Evolutionary conservation across 805 yeast genomes (phyloP), one percentile per base, ranked within the genome.

Genomic region (Saccharomyces mikatae): DNA sequence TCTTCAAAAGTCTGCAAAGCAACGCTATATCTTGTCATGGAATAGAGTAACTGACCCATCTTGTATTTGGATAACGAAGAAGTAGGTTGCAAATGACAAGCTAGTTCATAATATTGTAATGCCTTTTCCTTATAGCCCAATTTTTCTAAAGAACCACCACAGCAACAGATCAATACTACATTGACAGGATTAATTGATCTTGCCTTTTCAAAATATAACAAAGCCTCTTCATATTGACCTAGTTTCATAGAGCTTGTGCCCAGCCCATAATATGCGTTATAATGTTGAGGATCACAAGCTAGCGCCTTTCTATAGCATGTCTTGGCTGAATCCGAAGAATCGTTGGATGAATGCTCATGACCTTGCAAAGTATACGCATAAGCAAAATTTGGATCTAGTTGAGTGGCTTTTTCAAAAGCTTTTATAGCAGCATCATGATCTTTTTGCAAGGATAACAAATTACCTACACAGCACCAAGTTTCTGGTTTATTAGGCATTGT

Each of bases 341-440:
- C 99, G 63, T 82, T 89, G 1, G 92, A 79, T 32, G 89, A 81
- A 64, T 81, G 83, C 70, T 94, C 99, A 68, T 94, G 98, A 0
- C 97, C 99, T 72, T 87, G 89, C 55, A 94, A 75, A 0, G 98
- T 91, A 66, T 88, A 87, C 0, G 96, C 96, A 67, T 92, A 92
- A 0, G 94, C 85, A 67, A 87, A 87, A 14, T 74, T 75, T 6
- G 82, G 81, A 64, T 86, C 85, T 14, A 87, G 66, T 52, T 81
- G 81, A 1, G 82, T 79, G 1, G 97, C 91, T 54, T 89, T 82
- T 58, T 82, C 82, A 71, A 94, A 91, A 65, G 96, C 89, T 62
- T 82, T 83, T 31, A 92, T 83, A 0, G 98, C 96, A 67, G 88
- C 95, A 58, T 87, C 94, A 2, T 94, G 87, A 62, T 92, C 97